Base-by-base conservation (phyloP, 2,329 filamentous ascomycete species). In the Fusarium solani-melongenae region DNA sequence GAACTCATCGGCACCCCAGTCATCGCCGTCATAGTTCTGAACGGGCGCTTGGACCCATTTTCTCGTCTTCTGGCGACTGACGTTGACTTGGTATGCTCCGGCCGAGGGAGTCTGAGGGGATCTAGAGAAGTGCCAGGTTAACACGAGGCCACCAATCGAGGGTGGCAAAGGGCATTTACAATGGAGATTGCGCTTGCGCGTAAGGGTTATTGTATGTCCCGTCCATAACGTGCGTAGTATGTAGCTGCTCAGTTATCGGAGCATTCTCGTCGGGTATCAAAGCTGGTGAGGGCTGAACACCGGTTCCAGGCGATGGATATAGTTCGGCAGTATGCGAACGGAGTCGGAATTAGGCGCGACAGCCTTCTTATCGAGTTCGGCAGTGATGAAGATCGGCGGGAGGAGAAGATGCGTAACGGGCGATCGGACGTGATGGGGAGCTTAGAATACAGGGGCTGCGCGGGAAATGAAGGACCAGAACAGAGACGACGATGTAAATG, bases 31-130 rank as follows among this genome's bases (percentile, higher is more conserved):
- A 79, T 98, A 98, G 79, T 91, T 93, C 77, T 93, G 92, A 67
- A 91, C 88, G 82, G 95, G 96, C 38, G 96, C 96, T 78, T 97
- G 93, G 39, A 96, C 92, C 96, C 96, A 98, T 89, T 97, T 97
- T 83, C 92, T 93, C 64, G 95, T 98, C 85, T 97, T 97, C 64
- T 91, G 89, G 70, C 96, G 92, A 83, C 94, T 96, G 57, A 98
- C 92, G 81, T 98, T 97, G 60, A 94, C 90, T 81, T 93, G 93
- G 84, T 95, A 98, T 29, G 83, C 78, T 66, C 76, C 81, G 62
- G 75, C 79, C 22, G 80, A 74, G 17, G 81, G 78, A n/a, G 81
- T 78, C 44, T 79, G 74, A 10, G 81, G 78, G 41, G 79, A 78
- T 72, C 80, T 82, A 53, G 24, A 62, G 39, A 41, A 31, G 53